phyloP scores from a whole-genome alignment of 2,329 filamentous ascomycete genomes.

The Capronia coronata region DNA sequence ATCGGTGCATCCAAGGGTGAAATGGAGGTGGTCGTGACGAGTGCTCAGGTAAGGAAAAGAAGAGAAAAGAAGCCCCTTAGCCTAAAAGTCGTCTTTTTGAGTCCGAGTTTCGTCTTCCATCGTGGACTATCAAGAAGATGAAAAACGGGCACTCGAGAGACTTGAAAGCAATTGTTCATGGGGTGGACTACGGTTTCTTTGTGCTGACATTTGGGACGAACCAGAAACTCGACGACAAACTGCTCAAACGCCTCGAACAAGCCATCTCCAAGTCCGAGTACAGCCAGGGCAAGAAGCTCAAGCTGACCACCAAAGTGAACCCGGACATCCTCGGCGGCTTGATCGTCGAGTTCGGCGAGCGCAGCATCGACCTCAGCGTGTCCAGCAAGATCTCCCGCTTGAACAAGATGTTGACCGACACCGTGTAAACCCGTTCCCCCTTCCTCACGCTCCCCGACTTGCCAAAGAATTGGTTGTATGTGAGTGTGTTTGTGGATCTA shows the following conservation, averaged over 20 bases:
- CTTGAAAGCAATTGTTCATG: too few relatives aligned
- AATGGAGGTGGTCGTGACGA: slow-evolving; percentile 87
- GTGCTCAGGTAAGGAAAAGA: slow-evolving; percentile 64
- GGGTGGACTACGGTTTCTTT: too few relatives aligned
- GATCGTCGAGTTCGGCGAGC: slow-evolving; percentile 92
- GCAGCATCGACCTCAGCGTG: slow-evolving; percentile 95
- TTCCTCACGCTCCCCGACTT: neutral
- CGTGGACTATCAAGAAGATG: too few relatives aligned
- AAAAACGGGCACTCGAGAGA: too few relatives aligned
- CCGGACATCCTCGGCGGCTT: slow-evolving; percentile 89
- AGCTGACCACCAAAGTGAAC: slow-evolving; percentile 93
- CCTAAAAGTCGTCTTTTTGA: too few relatives aligned
- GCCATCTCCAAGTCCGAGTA: slow-evolving; percentile 86
- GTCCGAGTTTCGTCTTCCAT: neutral
- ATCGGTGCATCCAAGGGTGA: slow-evolving; percentile 88
- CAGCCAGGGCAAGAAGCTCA: slow-evolving; percentile 92
- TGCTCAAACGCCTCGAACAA: slow-evolving; percentile 74
- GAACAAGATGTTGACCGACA: slow-evolving; percentile 97
- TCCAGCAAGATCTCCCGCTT: slow-evolving; percentile 92
- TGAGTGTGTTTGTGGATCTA: neutral
- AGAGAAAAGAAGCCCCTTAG: too few relatives aligned
- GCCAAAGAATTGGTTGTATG: neutral
- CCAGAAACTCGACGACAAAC: slow-evolving; percentile 79
- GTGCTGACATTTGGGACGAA: neutral
- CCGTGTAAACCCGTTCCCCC: slow-evolving; percentile 66